These are phyloP conservation scores for Claviceps digitariae DNA, from an alignment of 2,329 filamentous ascomycete genomes.

Conservation along the genomic window DNA sequence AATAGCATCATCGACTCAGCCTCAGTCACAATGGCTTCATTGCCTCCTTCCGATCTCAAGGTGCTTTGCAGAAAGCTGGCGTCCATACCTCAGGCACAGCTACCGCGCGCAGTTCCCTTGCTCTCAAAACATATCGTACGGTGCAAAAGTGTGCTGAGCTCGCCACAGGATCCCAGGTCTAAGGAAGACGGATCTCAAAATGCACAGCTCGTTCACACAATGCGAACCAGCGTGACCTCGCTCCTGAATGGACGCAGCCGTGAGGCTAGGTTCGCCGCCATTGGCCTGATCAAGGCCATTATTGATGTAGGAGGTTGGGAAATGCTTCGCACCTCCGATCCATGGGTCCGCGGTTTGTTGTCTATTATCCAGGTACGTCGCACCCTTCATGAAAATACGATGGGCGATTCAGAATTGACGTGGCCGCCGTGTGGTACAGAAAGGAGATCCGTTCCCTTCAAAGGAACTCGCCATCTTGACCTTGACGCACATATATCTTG, in stretches of 20 bases:
- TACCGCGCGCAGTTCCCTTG: conserved; percentile 59
- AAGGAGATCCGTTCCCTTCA: conserved; percentile 59
- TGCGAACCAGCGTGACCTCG: conserved; percentile 65
- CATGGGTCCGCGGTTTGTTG: conserved; percentile 68
- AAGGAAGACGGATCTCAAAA: conserved; percentile 51
- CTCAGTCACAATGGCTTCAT: conserved; percentile 1
- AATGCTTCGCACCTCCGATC: conserved; percentile 54
- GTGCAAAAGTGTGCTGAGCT: conserved; percentile 48
- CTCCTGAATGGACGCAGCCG: conserved; percentile 63
- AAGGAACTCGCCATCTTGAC: conserved; percentile 68
- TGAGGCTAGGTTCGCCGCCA: conserved; percentile 64
- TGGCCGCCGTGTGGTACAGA: conserved; percentile 33
- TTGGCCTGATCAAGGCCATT: conserved; percentile 65
- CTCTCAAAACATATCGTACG: conserved; percentile 48
- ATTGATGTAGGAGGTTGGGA: conserved; percentile 80
- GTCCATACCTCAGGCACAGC: conserved; percentile 55
- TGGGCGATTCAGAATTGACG: background rate
- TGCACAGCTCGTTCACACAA: conserved; percentile 61
- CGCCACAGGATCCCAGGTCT: conserved; percentile 43
- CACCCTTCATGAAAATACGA: background rate
- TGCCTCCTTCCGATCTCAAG: conserved; percentile 41
- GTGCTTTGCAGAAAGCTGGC: conserved; percentile 57
- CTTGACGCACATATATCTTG: conserved; percentile 69
- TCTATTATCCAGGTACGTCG: conserved; percentile 54
- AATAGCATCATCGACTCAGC: too few relatives aligned